Conservation (phyloP, 1,284 basidiomycete genomes). For the Marasmius oreades region DNA sequence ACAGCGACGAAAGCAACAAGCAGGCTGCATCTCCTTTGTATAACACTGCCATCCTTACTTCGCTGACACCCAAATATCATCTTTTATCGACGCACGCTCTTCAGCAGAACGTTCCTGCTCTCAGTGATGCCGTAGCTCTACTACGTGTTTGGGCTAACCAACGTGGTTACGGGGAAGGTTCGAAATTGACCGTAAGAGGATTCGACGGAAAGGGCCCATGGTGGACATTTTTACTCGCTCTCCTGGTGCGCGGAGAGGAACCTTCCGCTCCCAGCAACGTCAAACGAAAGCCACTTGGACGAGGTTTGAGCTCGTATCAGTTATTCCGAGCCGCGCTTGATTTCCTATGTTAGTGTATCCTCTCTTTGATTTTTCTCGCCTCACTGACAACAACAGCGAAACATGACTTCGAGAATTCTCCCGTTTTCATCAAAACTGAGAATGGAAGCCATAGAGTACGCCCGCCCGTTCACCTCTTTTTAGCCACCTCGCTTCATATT, state of each 20-base stretch:
- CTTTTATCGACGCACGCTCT: slow-evolving; percentile 70
- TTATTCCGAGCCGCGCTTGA: slow-evolving; percentile 80
- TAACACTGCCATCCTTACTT: slow-evolving; percentile 72
- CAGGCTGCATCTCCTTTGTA: slow-evolving; percentile 58
- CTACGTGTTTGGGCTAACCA: slow-evolving; percentile 91
- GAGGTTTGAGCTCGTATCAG: slow-evolving; percentile 83
- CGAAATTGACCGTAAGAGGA: slow-evolving; percentile 57
- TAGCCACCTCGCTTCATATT: not conserved
- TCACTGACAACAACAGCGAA: slow-evolving; percentile 43
- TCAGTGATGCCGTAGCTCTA: slow-evolving; percentile 74
- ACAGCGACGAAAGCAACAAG: slow-evolving; percentile 22
- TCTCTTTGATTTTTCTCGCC: slow-evolving; percentile 2
- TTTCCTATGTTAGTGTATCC: slow-evolving; percentile 57
- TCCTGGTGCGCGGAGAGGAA: slow-evolving; percentile 73
- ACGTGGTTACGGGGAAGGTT: slow-evolving; percentile 68
- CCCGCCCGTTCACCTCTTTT: slow-evolving; percentile 1
- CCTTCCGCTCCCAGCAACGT: slow-evolving; percentile 18
- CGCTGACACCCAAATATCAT: slow-evolving; percentile 62
- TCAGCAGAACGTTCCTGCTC: slow-evolving; percentile 60
- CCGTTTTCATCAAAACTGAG: slow-evolving; percentile 60
- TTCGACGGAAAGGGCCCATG: slow-evolving; percentile 66
- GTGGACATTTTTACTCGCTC: slow-evolving; percentile 70
- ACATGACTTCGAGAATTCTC: slow-evolving; percentile 63
- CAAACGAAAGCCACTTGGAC: slow-evolving; percentile 56
- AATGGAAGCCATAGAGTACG: slow-evolving; percentile 45